Evolutionary conservation across 1,139 yeast genomes (phyloP).

Genomic region (Lodderomyces oxycetoniae): DNA sequence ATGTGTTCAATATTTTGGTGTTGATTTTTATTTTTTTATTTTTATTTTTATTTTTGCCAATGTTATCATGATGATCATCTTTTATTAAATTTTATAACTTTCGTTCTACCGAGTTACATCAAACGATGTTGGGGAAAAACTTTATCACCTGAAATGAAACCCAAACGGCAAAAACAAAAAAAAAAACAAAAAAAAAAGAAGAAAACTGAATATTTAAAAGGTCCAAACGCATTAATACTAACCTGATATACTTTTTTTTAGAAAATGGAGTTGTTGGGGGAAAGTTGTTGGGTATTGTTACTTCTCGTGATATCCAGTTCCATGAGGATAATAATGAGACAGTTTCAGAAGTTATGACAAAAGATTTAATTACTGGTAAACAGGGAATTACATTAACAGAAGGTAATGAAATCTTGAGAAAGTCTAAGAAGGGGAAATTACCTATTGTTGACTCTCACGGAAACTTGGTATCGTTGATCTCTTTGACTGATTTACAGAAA

Average conservation of each 20-base stretch:
- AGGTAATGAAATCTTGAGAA: conserved; percentile 87
- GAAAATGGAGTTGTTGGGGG: conserved; percentile 86
- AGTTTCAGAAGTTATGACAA: conserved; percentile 84
- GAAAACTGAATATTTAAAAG: no score
- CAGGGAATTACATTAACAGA: conserved; percentile 75
- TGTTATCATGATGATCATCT: conserved; percentile 54
- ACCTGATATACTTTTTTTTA: conserved; percentile 19
- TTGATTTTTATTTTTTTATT: conserved; percentile 12
- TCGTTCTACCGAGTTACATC: conserved; percentile 99
- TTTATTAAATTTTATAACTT: conserved; percentile 61
- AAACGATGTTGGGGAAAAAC: conserved; percentile 93
- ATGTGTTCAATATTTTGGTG: conserved; percentile 47
- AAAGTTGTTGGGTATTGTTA: conserved; percentile 88
- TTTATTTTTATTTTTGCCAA: conserved; percentile 10
- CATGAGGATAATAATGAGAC: conserved; percentile 63
- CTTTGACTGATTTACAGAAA: conserved; percentile 96
- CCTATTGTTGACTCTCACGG: conserved; percentile 82
- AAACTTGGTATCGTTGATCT: conserved; percentile 78
- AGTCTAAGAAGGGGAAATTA: conserved; percentile 94
- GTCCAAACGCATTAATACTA: neutral
- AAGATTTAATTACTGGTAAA: conserved; percentile 76
- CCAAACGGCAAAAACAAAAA: neutral
- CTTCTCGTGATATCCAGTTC: conserved; percentile 96
- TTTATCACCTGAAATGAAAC: conserved; percentile 12
- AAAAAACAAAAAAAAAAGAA: neutral